Conservation (phyloP, 352 stramenopile genomes). For the Phytophthora pluvialis region DNA sequence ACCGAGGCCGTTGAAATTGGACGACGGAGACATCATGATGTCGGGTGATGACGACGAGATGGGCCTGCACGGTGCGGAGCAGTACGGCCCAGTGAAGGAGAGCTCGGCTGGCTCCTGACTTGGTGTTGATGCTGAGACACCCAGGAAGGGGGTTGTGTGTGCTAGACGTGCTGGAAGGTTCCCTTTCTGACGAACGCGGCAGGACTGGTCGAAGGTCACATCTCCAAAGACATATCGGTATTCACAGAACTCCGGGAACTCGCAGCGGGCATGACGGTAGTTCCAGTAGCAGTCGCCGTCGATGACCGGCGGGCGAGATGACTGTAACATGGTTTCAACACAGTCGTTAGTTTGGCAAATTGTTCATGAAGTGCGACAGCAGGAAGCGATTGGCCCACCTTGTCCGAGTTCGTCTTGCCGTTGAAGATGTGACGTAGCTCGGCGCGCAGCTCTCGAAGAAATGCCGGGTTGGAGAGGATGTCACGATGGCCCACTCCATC, state of each 20-base stretch:
- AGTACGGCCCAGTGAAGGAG: slow-evolving; percentile 49
- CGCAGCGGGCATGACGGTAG: slow-evolving; percentile 72
- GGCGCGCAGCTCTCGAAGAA: slow-evolving; percentile 75
- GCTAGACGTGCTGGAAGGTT: slow-evolving; percentile 35
- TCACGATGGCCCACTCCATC: slow-evolving; percentile 73
- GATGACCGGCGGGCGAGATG: slow-evolving; percentile 67
- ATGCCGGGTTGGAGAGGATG: slow-evolving; percentile 74
- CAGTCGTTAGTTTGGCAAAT: neutral
- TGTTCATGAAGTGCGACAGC: neutral
- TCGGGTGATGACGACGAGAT: slow-evolving; percentile 30
- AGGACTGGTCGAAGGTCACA: slow-evolving; percentile 84
- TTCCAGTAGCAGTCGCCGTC: slow-evolving; percentile 89
- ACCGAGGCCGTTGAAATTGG: slow-evolving; percentile 29
- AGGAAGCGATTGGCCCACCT: slow-evolving; percentile 38
- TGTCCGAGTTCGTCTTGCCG: slow-evolving; percentile 53
- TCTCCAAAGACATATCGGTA: slow-evolving; percentile 86
- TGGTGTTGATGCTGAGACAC: slow-evolving; percentile 34
- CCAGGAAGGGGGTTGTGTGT: slow-evolving; percentile 28
- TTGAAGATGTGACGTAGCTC: slow-evolving; percentile 79
- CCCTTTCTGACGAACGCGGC: slow-evolving; percentile 53
- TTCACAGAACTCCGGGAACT: slow-evolving; percentile 81
- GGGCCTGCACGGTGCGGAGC: slow-evolving; percentile 44
- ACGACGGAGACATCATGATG: slow-evolving; percentile 31
- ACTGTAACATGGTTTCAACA: slow-evolving; percentile 26
- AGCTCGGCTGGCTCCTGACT: slow-evolving; percentile 28